Percentiles rank a stretch among this genome's conserved stretches.
phyloP scores from a whole-genome alignment of 768 basidiomycete species.

The Punctularia strigosozonata region DNA sequence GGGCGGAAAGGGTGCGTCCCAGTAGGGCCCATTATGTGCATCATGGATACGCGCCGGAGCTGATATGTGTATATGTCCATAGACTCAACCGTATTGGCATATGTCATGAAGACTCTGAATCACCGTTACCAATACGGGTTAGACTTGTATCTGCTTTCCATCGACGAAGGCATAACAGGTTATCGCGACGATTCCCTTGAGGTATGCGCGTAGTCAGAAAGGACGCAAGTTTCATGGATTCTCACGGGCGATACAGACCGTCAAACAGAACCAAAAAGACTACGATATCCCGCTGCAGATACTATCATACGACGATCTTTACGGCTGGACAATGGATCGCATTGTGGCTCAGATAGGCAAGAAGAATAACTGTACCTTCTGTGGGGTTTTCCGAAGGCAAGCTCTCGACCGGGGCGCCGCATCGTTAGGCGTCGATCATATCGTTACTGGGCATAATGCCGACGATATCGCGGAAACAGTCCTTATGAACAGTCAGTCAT shows the following conservation, averaged over 20 bases:
- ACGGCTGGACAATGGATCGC: constrained; percentile 99
- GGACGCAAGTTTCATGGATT: constrained; percentile 4
- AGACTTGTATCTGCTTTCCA: constrained; percentile 84
- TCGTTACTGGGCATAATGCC: constrained; percentile 98
- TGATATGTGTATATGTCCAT: constrained; percentile 1
- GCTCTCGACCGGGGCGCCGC: constrained; percentile 93
- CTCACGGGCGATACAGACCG: constrained; percentile 60
- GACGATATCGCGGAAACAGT: constrained; percentile 99
- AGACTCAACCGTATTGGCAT: constrained; percentile 97
- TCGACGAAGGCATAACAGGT: constrained; percentile 97
- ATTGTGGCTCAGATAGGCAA: constrained; percentile 90
- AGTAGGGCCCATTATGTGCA: background rate
- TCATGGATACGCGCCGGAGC: background rate
- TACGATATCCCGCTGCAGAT: constrained; percentile 95
- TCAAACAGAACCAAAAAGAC: constrained; percentile 93
- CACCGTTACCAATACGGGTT: constrained; percentile 90
- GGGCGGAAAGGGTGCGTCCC: constrained; percentile 80
- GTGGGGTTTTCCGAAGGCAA: constrained; percentile 94
- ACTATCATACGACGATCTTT: constrained; percentile 88
- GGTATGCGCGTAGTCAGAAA: constrained; percentile 27
- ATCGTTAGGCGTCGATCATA: constrained; percentile 84
- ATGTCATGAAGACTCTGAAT: constrained; percentile 94
- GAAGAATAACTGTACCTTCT: constrained; percentile 99
- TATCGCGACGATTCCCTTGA: constrained; percentile 97
- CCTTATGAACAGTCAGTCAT: constrained; percentile 86